phyloP scores from a whole-genome alignment of 148 eudicot genomes.

The Silene conica region DNA sequence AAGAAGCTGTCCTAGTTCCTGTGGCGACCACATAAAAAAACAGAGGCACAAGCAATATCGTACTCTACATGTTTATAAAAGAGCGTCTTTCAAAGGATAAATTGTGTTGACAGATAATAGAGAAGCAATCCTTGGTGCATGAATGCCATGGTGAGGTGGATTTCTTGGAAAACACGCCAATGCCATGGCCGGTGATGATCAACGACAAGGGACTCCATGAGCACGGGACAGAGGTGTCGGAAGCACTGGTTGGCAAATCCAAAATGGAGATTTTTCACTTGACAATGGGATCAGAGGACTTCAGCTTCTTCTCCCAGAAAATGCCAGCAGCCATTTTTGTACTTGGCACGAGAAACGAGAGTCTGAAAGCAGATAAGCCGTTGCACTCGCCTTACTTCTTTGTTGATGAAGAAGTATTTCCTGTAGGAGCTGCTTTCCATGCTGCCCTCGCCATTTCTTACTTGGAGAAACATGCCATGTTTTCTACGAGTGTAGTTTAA shows the following conservation, averaged over 20 bases:
- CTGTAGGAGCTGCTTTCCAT: conserved; percentile 57
- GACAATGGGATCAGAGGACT: conserved; percentile 33
- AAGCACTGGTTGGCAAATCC: conserved; percentile 40
- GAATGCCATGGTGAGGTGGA: conserved; percentile 51
- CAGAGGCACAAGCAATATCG: no score
- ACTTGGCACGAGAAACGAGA: conserved; percentile 46
- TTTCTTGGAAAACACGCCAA: conserved; percentile 48
- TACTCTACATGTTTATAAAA: no score
- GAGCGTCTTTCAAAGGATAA: neutral
- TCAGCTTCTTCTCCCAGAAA: conserved; percentile 55
- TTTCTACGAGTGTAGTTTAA: no score
- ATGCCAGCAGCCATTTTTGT: conserved; percentile 54
- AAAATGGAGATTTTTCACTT: conserved; percentile 30
- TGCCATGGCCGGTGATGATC: conserved; percentile 47
- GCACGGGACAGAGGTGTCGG: conserved; percentile 48
- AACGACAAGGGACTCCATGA: conserved; percentile 47
- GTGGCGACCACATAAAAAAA: neutral
- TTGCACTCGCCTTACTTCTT: conserved; percentile 59
- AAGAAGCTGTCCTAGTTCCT: neutral
- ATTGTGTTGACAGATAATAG: conserved; percentile 35
- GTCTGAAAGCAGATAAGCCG: conserved; percentile 28
- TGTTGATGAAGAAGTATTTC: conserved; percentile 61
- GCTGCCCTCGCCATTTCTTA: conserved; percentile 65
- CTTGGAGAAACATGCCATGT: conserved; percentile 35
- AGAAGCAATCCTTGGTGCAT: conserved; percentile 54